Conservation (phyloP, 2,329 filamentous ascomycete genomes). For the Paracorniculantispora psalliotae region DNA sequence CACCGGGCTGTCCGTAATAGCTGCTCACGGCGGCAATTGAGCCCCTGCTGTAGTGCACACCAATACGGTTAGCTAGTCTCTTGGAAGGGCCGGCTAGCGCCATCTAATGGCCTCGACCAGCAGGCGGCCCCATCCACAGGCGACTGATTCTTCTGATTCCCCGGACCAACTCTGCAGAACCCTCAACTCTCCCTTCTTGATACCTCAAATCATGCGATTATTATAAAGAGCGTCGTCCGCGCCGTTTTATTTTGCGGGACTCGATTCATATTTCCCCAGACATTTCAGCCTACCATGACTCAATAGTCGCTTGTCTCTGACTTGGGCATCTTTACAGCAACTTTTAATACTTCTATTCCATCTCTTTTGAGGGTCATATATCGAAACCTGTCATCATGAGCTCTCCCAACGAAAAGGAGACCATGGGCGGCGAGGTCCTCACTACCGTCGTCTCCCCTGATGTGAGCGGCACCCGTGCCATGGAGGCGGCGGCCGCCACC, state of each 20-base stretch:
- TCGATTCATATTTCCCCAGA: background rate
- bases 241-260: background rate
- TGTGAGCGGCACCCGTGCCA: slow-evolving; percentile 1
- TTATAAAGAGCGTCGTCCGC: slow-evolving; percentile 1
- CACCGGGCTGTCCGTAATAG: slow-evolving; percentile 1
- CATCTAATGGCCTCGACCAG: background rate
- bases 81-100: background rate
- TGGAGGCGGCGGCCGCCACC: slow-evolving; percentile 24
- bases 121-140: background rate
- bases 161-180: background rate
- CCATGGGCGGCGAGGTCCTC: background rate
- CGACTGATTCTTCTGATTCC: background rate
- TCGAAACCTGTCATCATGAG: background rate
- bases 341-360: background rate
- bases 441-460: background rate
- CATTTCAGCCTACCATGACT: slow-evolving; percentile 4
- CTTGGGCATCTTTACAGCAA: background rate
- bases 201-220: background rate
- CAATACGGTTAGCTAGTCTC: background rate
- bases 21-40: background rate
- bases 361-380: background rate
- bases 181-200: background rate
- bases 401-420: background rate
- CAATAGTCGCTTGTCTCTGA: background rate
- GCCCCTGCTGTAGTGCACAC: background rate